phyloP scores from a whole-genome alignment of 768 basidiomycete species.

The Kwoniella dejecticola region DNA sequence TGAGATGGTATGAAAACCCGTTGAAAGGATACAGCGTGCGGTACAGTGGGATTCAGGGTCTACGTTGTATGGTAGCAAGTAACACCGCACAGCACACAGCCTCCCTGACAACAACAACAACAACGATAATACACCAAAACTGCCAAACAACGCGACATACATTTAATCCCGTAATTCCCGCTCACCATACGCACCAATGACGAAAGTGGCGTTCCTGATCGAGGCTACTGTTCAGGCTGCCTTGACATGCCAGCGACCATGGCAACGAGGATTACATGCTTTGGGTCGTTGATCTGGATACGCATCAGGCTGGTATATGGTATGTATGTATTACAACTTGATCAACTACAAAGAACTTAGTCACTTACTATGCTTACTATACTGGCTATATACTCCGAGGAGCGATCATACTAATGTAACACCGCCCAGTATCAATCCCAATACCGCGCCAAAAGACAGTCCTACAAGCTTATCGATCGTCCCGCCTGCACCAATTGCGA shows the following conservation, averaged over 20 bases:
- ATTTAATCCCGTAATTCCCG: constrained; percentile 6
- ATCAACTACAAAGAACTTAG: not conserved
- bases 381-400: too few species aligned
- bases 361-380: too few species aligned
- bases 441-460: not conserved
- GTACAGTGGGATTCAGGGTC: not conserved
- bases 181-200: not conserved
- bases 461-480: not conserved
- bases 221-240: not conserved
- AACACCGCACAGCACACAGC: not conserved
- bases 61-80: not conserved
- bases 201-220: constrained; percentile 9
- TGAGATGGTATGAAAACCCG: not conserved
- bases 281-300: too few species aligned
- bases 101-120: not conserved
- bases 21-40: not conserved
- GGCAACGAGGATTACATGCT: too few species aligned
- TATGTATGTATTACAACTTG: too few species aligned
- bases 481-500: not conserved
- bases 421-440: constrained; percentile 11
- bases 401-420: constrained; percentile 3
- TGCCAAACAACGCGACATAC: constrained; percentile 20
- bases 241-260: too few species aligned
- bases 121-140: not conserved
- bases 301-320: too few species aligned